Evolutionary conservation across 2,329 filamentous ascomycete species (phyloP).

Genomic region (Cercospora janseana): DNA sequence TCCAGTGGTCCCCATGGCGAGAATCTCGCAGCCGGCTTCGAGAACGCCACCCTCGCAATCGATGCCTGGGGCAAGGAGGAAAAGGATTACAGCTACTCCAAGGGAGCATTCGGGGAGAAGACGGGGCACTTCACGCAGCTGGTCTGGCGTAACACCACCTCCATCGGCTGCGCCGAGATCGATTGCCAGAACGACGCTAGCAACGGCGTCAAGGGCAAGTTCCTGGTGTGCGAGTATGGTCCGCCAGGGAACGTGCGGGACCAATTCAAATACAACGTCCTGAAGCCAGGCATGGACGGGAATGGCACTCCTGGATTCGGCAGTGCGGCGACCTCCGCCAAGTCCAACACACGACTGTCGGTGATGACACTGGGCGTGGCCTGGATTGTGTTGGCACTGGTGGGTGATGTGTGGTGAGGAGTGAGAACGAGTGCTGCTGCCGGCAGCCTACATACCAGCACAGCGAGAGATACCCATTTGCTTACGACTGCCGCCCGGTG

Average conservation of each 20-base stretch:
- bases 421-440: background rate
- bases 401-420: background rate
- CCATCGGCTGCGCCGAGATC: constrained; percentile 33
- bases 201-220: constrained; percentile 29
- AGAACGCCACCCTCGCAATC: constrained; percentile 27
- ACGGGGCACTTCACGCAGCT: constrained; percentile 39
- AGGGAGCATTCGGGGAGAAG: constrained; percentile 30
- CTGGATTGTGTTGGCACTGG: background rate
- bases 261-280: constrained; percentile 38
- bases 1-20: constrained; percentile 37
- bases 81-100: constrained; percentile 31
- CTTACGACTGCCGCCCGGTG: background rate
- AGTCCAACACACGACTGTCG: background rate
- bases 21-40: constrained; percentile 35
- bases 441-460: background rate
- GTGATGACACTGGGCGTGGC: constrained; percentile 7
- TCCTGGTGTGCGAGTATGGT: constrained; percentile 42
- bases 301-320: constrained; percentile 20
- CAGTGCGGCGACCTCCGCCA: background rate
- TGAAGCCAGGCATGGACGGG: constrained; percentile 27
- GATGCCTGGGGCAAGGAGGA: constrained; percentile 37
- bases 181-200: constrained; percentile 26
- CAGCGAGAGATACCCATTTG: constrained; percentile 39
- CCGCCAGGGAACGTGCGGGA: constrained; percentile 41
- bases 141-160: constrained; percentile 35